phyloP scores from a whole-genome alignment of 1,139 yeast genomes.

The Entelexis paramagnoliae region DNA sequence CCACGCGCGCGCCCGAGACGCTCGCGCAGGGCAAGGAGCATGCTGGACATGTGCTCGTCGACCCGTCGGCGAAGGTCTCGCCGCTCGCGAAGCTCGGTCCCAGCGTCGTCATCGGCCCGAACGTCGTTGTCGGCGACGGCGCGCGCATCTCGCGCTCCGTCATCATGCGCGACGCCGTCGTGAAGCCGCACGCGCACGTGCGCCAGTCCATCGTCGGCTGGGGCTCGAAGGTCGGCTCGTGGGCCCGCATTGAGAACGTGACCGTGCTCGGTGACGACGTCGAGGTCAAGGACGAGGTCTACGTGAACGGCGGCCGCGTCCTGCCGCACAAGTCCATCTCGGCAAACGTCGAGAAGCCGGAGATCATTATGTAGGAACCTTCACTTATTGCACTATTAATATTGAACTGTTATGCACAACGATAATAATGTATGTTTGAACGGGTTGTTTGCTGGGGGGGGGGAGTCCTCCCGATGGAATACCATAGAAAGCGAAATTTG shows the following conservation, averaged over 20 bases:
- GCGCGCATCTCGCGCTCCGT: slow-evolving; percentile 97
- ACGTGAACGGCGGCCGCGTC: slow-evolving; percentile 98
- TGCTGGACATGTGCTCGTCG: slow-evolving; percentile 90
- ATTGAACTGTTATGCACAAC: too few relatives aligned
- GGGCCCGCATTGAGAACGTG: slow-evolving; percentile 98
- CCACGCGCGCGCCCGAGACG: slow-evolving; percentile 66
- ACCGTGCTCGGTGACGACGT: slow-evolving; percentile 99
- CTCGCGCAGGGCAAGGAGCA: slow-evolving; percentile 55
- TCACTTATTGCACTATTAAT: too few relatives aligned
- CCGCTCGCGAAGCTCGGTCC: slow-evolving; percentile 96
- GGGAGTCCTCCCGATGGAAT: too few relatives aligned
- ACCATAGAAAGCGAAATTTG: too few relatives aligned
- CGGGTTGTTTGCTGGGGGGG: too few relatives aligned
- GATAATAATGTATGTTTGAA: too few relatives aligned
- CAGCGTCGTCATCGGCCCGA: slow-evolving; percentile 95
- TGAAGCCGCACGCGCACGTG: slow-evolving; percentile 97
- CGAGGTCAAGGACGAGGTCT: slow-evolving; percentile 94
- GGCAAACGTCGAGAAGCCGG: slow-evolving; percentile 91
- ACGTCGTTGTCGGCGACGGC: slow-evolving; percentile 93
- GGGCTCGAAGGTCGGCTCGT: slow-evolving; percentile 96
- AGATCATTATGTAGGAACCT: slow-evolving; percentile 72
- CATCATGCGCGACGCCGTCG: slow-evolving; percentile 77
- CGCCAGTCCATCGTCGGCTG: slow-evolving; percentile 98
- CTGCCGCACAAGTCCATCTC: slow-evolving; percentile 97
- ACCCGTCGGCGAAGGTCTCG: slow-evolving; percentile 89